Percentiles rank a stretch among this genome's conserved stretches.
phyloP scores from a whole-genome alignment of 768 basidiomycete species.

The Pulveroboletus ravenelii region DNA sequence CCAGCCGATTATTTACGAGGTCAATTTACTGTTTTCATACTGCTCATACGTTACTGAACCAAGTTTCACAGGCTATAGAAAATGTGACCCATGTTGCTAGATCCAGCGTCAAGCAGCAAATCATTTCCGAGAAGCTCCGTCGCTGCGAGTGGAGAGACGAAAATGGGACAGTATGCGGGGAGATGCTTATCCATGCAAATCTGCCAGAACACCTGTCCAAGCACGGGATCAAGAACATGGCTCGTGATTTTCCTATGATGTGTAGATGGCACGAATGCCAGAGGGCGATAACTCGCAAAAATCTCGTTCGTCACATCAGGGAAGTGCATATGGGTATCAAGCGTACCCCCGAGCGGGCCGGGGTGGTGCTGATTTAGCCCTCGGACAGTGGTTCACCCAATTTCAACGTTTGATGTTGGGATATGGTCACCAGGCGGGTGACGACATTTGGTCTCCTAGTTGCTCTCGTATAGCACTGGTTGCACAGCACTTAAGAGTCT shows the following conservation, averaged over 20 bases:
- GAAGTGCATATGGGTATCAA: conserved; percentile 13
- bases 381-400: too few relatives aligned
- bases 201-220: conserved; percentile 11
- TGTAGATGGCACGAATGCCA: conserved; percentile 16
- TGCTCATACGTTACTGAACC: not conserved
- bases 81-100: not conserved
- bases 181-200: not conserved
- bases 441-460: too few relatives aligned
- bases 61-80: not conserved
- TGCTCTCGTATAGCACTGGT: too few relatives aligned
- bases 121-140: too few relatives aligned
- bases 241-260: not conserved
- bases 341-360: not conserved
- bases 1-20: not conserved
- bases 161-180: conserved; percentile 1
- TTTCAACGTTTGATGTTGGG: too few relatives aligned
- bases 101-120: not conserved
- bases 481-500: too few relatives aligned
- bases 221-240: conserved; percentile 11
- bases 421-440: too few relatives aligned
- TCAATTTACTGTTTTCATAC: not conserved
- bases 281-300: conserved; percentile 17
- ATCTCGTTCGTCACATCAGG: conserved; percentile 13
- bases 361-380: not conserved
- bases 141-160: conserved; percentile 6